Evolutionary conservation across 176 grass and related monocot genomes (phyloP), one percentile per base, ranked within the genome.

Genomic region (Eleusine coracana): DNA sequence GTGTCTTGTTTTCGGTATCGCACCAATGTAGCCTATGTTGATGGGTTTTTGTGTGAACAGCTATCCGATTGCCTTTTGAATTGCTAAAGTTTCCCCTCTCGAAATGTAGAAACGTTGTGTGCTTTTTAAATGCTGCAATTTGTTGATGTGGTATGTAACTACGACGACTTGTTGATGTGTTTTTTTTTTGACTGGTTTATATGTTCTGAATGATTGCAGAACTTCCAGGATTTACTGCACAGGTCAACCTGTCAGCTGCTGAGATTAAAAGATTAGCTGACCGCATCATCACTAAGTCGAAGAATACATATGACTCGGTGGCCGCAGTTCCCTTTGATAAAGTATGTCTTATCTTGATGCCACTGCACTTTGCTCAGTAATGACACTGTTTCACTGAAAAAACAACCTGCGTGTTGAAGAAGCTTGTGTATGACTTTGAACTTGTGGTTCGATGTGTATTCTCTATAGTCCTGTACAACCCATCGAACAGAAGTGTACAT

Each of bases 251-350:
- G 17, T 91, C 96, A 38, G 89, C 93, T 44, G 66, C 83, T 10
- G 92, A 93, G 65, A 92, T 98, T 63, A 85, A 89, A 48, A 90
- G 80, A 87, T 75, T 96, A 62, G 83, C 85, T n/a, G 85, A 93
- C 72, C 72, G 79, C n/a, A 73, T 95, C 79, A 87, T 98, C 64
- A 38, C 85, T 60, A 98, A 90, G 78, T 95, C 93, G 5, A 98
- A 93, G 81, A 87, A 93, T 81, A 89, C 81, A 62, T 88, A 95
- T 44, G 93, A 98, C 83, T 92, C 81, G 4, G 91, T 96, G 80
- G 96, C 93, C 0, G 87, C 96, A 25, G 82, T 93, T 34, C 96
- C 93, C 23, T 83, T 92, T 54, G 89, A 91, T 71, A 98, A 98
- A 82, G 96, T 98, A 95, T 61, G 77, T 75, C n/a, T 54, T 16